These are phyloP conservation scores for Hemerocallis citrina DNA, from an alignment of 106 monocot species.

Conservation along the genomic window DNA sequence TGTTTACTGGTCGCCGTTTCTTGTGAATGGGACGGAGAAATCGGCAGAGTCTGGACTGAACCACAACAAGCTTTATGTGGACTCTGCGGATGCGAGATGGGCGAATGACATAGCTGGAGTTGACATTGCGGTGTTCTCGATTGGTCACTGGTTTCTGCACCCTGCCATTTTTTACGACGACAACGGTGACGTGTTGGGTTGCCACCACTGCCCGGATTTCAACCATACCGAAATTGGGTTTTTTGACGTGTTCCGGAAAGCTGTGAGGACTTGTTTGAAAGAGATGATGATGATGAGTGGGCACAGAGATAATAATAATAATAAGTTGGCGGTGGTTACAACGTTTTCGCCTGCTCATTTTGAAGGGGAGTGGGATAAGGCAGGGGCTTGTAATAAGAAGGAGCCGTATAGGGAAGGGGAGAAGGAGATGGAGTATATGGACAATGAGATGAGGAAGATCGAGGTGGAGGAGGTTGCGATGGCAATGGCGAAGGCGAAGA, in stretches of 20 bases:
- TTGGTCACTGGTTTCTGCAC: constrained; percentile 86
- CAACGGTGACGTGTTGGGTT: constrained; percentile 38
- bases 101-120: constrained; percentile 29
- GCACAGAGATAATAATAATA: background rate
- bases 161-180: constrained; percentile 60
- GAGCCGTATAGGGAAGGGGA: constrained; percentile 62
- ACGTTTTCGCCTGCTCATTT: constrained; percentile 95
- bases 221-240: constrained; percentile 76
- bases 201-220: constrained; percentile 61
- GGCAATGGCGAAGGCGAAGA: background rate
- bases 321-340: constrained; percentile 47
- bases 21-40: constrained; percentile 67
- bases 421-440: constrained; percentile 65
- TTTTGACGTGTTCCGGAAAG: constrained; percentile 58
- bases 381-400: constrained; percentile 56
- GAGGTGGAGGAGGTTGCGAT: constrained; percentile 47
- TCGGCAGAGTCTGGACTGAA: constrained; percentile 27
- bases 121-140: constrained; percentile 50
- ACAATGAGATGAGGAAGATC: constrained; percentile 46
- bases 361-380: constrained; percentile 88
- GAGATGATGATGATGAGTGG: background rate
- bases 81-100: constrained; percentile 62
- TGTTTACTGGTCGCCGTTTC: constrained; percentile 89
- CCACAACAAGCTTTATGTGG: constrained; percentile 62
- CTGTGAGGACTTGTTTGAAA: constrained; percentile 31